Evolutionary conservation across 306 rosid genomes (phyloP), one percentile per base, ranked within the genome.

Genomic region (Delonix regia): DNA sequence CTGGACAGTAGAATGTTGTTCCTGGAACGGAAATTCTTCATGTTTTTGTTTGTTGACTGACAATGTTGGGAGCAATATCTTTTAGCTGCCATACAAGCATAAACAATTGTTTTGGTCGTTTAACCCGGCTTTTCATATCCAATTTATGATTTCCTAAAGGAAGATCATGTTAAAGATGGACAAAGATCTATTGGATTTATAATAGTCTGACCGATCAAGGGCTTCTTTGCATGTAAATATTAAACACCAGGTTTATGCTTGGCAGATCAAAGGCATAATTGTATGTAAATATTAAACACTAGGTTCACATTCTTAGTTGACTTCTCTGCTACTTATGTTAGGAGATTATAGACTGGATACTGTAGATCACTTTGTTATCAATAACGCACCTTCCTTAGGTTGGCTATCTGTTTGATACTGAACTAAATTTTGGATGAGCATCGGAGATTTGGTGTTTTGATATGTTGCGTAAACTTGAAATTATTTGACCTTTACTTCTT

Each of bases 401-500:
- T 21, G 28, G 34, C 47, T 53, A 22, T 72, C 66, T 72, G 48
- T 16, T 55, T 22, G 9, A 36, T 38, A 30, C 22, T 19, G 33
- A 62, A 45, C 48, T 9, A 2, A 28, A 71, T 71, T 49, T 11
- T 28, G 60, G 42, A 30, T 16, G 59, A 27, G 55, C 6, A 70
- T 48, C 16, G 21, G 62, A 39, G 33, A 65, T 65, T 51, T 73
- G 24, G 25, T 22, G 51, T 19, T 19, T 2, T 66, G 22, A 52
- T 61, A 61, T 74, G 15, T 44, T 78, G 75, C 34, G 24, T 13
- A 56, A 41, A 19, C 62, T 52, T 34, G n/a, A n/a, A n/a, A 2
- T 24, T 24, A 51, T 60, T 41, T 60, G 2, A 28, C 74, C 41
- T 69, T 75, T 30, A 41, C 69, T 66, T 57, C 55, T 55, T 87